Base-by-base conservation (phyloP, 208 protist genomes). In the Tetramitus jugosus region DNA sequence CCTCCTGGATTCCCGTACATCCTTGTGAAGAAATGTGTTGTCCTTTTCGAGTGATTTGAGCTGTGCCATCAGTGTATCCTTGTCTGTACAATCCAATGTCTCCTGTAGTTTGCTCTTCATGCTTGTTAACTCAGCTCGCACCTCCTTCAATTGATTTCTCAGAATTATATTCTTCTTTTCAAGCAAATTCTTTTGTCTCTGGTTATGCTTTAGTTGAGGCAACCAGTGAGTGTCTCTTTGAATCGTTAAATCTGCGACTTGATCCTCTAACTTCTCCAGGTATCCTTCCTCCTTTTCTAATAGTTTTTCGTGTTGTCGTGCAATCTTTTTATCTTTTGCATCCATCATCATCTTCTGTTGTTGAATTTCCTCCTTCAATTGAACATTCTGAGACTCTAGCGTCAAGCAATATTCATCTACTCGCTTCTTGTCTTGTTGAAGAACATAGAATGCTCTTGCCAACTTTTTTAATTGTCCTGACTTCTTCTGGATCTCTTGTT, bases 271-370 rank as follows among this genome's bases (percentile, higher is more conserved):
- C 29, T 71, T 45, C 35, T 71, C n/a, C n/a, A 71, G 43, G 39
- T 42, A 29, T 33, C n/a, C 35, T 33, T 71, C 65, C 3, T 71
- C 65, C 8, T 71, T 71, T n/a, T 71, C 39, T 1, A 71, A 33
- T 33, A 71, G 39, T 26, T 71, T 71, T 71, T 71, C n/a, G 49
- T 71, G 65, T 49, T 71, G 65, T 31, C n/a, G 26, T 1, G 65
- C 65, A 35, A 71, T 49, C 4, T 45, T 14, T 14, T 71, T 26
- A 13, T 71, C 40, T 46, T 49, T 71, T 8, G n/a, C 35, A 37
- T 71, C 49, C 2, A 71, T 35, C n/a, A n/a, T n/a, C n/a, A n/a
- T n/a, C n/a, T n/a, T n/a, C n/a, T n/a, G n/a, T n/a, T n/a, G n/a
- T n/a, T n/a, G n/a, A 31, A 71, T 37, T 26, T 71, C 65, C 20